Base-by-base conservation (phyloP, 306 rosid genomes). In the Comarum palustre region DNA sequence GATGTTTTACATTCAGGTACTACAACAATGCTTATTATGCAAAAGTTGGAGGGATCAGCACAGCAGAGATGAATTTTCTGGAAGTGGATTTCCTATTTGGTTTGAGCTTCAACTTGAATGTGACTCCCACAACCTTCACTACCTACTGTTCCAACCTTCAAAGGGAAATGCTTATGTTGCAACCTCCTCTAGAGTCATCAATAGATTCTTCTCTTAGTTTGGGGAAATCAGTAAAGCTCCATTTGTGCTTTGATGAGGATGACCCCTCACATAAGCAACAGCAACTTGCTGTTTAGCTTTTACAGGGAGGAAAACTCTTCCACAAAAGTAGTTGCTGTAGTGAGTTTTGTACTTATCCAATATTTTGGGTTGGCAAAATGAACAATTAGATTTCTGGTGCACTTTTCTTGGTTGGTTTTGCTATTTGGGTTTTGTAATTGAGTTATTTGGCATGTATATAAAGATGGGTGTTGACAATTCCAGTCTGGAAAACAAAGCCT, bases 1-100 rank as follows among this genome's bases (percentile, higher is more conserved):
- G n/a, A 32, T 24, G 65, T 51, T 76, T 42, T 36, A 71, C 63
- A 20, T 38, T 75, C 82, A 94, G 99, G 85, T 94, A 82, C 84
- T 91, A 94, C 83, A 94, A 91, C 87, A 94, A 94, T 80, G 99
- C 97, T 14, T 94, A 88, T 84, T 94, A 87, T 84, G 99, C 99
- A 80, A 94, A 90, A 87, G 92, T 94, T 57, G 99, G 99, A 80
- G 97, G 99, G 69, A 91, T 94, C 62, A 91, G 96, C 77, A 94
- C 93, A 64, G 69, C 61, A 36, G 99, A 94, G 83, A 94, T 94
- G 92, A 94, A 94, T 69, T 88, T 88, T 83, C 96, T 94, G 58
- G 99, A 95, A 68, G 83, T 95, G 81, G 99, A 95, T 55, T 91
- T 95, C 65, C 71, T 95, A 54, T 95, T 95, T 86, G 99, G 93